These are phyloP conservation scores for Calonectria pauciramosa DNA, from an alignment of 2,329 filamentous ascomycete species.

Conservation along the genomic window DNA sequence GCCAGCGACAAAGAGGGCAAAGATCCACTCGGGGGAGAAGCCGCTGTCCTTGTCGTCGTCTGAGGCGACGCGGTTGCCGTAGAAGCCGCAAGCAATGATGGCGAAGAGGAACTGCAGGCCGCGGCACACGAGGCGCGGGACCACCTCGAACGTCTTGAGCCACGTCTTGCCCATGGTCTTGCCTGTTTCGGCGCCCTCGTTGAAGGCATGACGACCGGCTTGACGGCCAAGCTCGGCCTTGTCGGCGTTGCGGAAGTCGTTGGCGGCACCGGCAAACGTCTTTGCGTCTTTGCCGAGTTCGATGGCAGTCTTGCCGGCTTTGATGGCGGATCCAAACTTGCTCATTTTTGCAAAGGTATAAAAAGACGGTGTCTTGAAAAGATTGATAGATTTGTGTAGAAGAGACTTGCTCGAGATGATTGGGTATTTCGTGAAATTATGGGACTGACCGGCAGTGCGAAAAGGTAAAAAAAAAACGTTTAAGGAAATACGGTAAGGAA, in stretches of 20 bases:
- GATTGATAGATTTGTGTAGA: not conserved
- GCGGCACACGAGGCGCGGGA: conserved; percentile 68
- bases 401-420: not conserved
- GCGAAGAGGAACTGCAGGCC: conserved; percentile 79
- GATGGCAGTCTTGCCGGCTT: conserved; percentile 51
- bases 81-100: conserved; percentile 77
- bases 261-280: conserved; percentile 43
- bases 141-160: conserved; percentile 60
- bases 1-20: conserved; percentile 71
- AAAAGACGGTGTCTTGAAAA: not conserved
- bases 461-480: not conserved
- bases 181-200: conserved; percentile 52
- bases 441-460: conserved; percentile 37
- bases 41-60: conserved; percentile 54
- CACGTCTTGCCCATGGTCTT: conserved; percentile 60
- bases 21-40: conserved; percentile 72
- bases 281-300: conserved; percentile 49
- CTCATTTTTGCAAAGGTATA: conserved; percentile 42
- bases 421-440: not conserved
- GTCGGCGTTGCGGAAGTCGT: conserved; percentile 49
- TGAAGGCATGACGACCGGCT: conserved; percentile 51
- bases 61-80: conserved; percentile 68
- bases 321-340: conserved; percentile 48
- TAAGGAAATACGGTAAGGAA: conserved; percentile 1
- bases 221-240: conserved; percentile 51